Evolutionary conservation across 2,329 filamentous ascomycete species (phyloP).

Genomic region (Colletotrichum sp.): DNA sequence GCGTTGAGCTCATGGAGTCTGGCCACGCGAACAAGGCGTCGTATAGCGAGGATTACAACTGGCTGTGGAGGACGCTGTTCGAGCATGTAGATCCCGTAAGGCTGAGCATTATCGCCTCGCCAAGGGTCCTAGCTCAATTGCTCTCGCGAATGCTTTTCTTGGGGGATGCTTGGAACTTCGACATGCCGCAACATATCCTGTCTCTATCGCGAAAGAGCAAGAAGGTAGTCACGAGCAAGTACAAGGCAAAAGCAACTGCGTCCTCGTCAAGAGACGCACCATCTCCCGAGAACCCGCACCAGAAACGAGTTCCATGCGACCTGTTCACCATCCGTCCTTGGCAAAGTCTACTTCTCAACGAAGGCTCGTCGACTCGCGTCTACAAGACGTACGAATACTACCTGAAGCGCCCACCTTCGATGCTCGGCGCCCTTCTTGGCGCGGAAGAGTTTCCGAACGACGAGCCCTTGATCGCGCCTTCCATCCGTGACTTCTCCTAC

Average conservation of each 20-base stretch:
- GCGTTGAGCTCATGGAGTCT: conserved; percentile 2
- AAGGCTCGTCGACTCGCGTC: conserved; percentile 74
- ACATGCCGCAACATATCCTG: conserved; percentile 67
- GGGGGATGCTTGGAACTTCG: conserved; percentile 67
- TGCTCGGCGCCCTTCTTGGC: conserved; percentile 59
- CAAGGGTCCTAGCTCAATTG: conserved; percentile 65
- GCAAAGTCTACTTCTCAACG: conserved; percentile 71
- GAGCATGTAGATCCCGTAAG: conserved; percentile 55
- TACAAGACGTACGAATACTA: conserved; percentile 78
- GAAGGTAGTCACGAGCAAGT: neutral
- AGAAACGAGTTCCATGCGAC: conserved; percentile 29
- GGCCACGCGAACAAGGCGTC: conserved; percentile 14
- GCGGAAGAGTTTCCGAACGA: conserved; percentile 42
- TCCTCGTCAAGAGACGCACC: neutral
- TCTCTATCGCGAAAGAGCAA: conserved; percentile 41
- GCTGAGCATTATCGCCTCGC: conserved; percentile 65
- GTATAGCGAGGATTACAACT: conserved; percentile 36
- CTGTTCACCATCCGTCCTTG: conserved; percentile 68
- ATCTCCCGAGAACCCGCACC: neutral
- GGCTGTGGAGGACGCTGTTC: conserved; percentile 64
- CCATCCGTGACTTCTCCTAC: conserved; percentile 60
- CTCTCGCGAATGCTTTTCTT: conserved; percentile 62
- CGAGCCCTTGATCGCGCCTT: conserved; percentile 39
- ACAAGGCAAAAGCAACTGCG: neutral
- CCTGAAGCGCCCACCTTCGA: conserved; percentile 65